These are phyloP conservation scores for Nigrospora osmanthi DNA, from an alignment of 2,329 filamentous ascomycete species.

Conservation along the genomic window DNA sequence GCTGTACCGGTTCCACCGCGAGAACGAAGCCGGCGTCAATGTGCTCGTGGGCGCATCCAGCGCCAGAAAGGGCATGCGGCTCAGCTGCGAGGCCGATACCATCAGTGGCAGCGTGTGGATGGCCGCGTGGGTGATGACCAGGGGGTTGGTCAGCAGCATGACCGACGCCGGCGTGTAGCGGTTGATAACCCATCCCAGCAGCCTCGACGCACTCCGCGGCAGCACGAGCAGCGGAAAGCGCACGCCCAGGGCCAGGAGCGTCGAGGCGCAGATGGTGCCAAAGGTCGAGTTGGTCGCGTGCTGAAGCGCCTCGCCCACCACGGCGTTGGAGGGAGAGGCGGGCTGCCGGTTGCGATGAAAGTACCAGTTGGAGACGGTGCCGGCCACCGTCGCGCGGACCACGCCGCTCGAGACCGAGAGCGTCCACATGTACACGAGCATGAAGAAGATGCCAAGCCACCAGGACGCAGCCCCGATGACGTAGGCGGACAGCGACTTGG, in stretches of 20 bases:
- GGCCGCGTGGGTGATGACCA: constrained; percentile 86
- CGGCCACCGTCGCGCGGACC: constrained; percentile 85
- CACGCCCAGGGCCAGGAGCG: constrained; percentile 70
- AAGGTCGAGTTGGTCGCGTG: constrained; percentile 84
- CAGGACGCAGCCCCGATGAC: constrained; percentile 83
- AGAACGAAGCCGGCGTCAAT: constrained; percentile 48
- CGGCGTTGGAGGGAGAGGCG: constrained; percentile 66
- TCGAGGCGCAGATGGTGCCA: constrained; percentile 85
- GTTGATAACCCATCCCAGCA: constrained; percentile 68
- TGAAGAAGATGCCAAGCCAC: constrained; percentile 91
- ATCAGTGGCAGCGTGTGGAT: constrained; percentile 84
- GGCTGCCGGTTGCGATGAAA: constrained; percentile 86
- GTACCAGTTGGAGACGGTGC: constrained; percentile 97
- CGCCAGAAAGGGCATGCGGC: constrained; percentile 74
- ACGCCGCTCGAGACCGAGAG: constrained; percentile 80
- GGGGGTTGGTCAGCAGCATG: constrained; percentile 77
- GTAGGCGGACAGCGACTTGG: constrained; percentile 54
- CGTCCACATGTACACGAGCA: constrained; percentile 94
- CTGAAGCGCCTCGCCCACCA: constrained; percentile 73
- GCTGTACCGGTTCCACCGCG: constrained; percentile 28
- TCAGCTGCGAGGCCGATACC: constrained; percentile 69
- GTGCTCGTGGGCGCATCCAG: constrained; percentile 68
- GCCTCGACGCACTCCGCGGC: constrained; percentile 56
- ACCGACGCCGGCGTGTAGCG: constrained; percentile 80
- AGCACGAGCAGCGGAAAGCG: constrained; percentile 80